Evolutionary conservation across 495 filamentous ascomycete genomes (phyloP).

Genomic region (Aspergillus heteromorphus): DNA sequence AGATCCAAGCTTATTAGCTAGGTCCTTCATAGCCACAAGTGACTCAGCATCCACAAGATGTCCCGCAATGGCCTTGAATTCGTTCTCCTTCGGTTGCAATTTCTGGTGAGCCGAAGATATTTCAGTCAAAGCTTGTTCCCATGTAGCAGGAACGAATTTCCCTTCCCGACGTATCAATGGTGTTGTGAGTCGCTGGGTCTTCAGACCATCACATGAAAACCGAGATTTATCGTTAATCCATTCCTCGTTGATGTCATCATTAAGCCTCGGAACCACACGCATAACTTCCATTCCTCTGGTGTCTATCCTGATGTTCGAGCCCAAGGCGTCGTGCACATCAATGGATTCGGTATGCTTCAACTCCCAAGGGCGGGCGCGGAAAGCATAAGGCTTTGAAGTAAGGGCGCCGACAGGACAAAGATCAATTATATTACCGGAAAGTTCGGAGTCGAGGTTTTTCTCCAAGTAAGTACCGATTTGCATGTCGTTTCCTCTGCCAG

Average conservation of each 20-base stretch:
- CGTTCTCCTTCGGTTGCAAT: constrained; percentile 73
- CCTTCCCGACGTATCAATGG: constrained; percentile 83
- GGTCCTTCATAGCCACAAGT: constrained; percentile 92
- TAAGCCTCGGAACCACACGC: constrained; percentile 85
- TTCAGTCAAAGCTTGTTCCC: constrained; percentile 89
- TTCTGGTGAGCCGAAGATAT: constrained; percentile 71
- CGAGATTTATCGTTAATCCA: constrained; percentile 99
- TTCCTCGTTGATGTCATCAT: constrained; percentile 97
- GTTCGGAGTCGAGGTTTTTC: constrained; percentile 80
- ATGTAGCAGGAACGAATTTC: constrained; percentile 83
- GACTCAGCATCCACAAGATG: constrained; percentile 87
- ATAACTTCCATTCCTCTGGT: constrained; percentile 93
- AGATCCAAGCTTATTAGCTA: constrained; percentile 90
- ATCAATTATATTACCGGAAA: constrained; percentile 97
- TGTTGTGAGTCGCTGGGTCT: constrained; percentile 88
- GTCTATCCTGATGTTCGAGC: constrained; percentile 91
- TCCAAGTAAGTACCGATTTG: constrained; percentile 98
- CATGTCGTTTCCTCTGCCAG: constrained; percentile 91
- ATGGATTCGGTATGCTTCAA: constrained; percentile 88
- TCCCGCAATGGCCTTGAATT: constrained; percentile 93
- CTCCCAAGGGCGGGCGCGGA: constrained; percentile 95
- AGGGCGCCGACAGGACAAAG: constrained; percentile 95
- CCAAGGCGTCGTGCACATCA: constrained; percentile 87
- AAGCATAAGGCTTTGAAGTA: constrained; percentile 95
- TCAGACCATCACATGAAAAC: constrained; percentile 95